Evolutionary conservation across 768 basidiomycete genomes (phyloP), one percentile per base, ranked within the genome.

Genomic region (Hydnum rufescens): DNA sequence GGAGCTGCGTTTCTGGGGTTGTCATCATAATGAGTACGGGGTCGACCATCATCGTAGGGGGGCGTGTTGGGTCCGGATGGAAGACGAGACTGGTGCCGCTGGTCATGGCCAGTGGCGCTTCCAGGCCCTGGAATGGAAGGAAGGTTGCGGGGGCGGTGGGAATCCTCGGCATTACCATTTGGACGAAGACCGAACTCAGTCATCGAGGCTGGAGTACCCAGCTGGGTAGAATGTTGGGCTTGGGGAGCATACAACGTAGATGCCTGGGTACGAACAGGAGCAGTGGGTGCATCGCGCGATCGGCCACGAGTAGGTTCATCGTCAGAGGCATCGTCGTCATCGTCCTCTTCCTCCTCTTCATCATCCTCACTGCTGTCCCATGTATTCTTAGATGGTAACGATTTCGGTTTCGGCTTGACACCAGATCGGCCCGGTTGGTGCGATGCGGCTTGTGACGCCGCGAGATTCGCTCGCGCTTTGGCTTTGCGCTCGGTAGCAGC

Each of bases 401-500:
- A 70, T n/a, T 66, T 68, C 29, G 58, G 59, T 64, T 57, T 60
- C 59, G 58, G 57, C 66, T 16, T 18, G 30, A 8, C 31, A 18
- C 68, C 68, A 30, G 64, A 70, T 61, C 78, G 70, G 51, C 81
- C 90, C 43, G 81, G 90, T 60, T 74, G 75, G 53, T 79, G 76
- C 42, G 71, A 75, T 6, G 83, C 87, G 36, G 82, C 82, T 42
- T 87, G 76, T 30, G 80, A 75, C 0, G 85, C 86, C 43, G 76
- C 81, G 60, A 87, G 82, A 58, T 85, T 82, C 6, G 82, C 86
- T 60, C 92, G 79, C 13, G 75, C 72, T 61, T 82, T 85, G 4
- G 84, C 82, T 59, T 83, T 82, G 51, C 93, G 74, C 61, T 96
- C 81, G 22, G 77, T 76, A 34, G 88, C 88, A 57, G 80, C 77